phyloP scores from a whole-genome alignment of 495 filamentous ascomycete species.

The Penicillium longicatenatum region DNA sequence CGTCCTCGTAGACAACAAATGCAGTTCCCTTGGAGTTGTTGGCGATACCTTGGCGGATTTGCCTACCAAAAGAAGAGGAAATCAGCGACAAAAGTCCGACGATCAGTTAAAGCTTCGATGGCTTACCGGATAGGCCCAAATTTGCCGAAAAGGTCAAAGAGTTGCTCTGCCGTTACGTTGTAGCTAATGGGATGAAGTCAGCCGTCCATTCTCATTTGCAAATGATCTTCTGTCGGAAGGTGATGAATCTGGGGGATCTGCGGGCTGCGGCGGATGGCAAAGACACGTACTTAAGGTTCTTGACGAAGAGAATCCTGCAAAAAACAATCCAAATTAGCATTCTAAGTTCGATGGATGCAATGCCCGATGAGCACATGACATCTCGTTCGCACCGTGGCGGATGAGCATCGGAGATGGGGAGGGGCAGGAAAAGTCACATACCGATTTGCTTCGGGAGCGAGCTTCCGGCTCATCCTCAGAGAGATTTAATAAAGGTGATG shows the following conservation, averaged over 20 bases:
- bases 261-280: slow-evolving; percentile 8
- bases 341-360: slow-evolving; percentile 17
- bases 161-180: slow-evolving; percentile 91
- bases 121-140: slow-evolving; percentile 90
- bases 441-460: slow-evolving; percentile 96
- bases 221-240: neutral
- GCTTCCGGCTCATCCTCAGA: slow-evolving; percentile 65
- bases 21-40: slow-evolving; percentile 97
- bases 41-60: slow-evolving; percentile 97
- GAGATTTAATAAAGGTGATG: slow-evolving; percentile 1
- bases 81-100: neutral
- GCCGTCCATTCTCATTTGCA: slow-evolving; percentile 6
- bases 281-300: slow-evolving; percentile 82
- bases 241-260: slow-evolving; percentile 8
- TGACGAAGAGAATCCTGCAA: slow-evolving; percentile 90
- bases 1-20: slow-evolving; percentile 99
- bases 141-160: slow-evolving; percentile 94
- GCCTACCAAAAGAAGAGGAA: slow-evolving; percentile 55
- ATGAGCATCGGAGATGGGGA: slow-evolving; percentile 22
- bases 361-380: neutral
- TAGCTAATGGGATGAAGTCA: slow-evolving; percentile 59
- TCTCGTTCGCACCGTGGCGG: slow-evolving; percentile 10
- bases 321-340: slow-evolving; percentile 15
- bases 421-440: slow-evolving; percentile 53
- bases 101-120: neutral